phyloP scores from a whole-genome alignment of 805 yeast genomes.

The Blastobotrys muscicola region DNA sequence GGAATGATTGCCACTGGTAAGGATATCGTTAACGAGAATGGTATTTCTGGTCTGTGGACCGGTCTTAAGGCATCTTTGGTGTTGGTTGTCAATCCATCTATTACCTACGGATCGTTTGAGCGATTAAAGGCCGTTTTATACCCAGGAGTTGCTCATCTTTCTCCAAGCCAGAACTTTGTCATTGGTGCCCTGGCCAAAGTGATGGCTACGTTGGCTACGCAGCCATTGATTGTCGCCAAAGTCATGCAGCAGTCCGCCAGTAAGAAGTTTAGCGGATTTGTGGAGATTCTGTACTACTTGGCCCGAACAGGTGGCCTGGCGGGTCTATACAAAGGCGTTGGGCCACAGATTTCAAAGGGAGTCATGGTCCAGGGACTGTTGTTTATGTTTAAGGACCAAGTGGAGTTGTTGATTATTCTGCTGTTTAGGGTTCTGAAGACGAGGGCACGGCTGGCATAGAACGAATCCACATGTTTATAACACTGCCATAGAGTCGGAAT shows the following conservation, averaged over 20 bases:
- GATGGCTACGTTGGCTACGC: constrained; percentile 70
- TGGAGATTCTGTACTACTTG: constrained; percentile 51
- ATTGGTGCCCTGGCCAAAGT: constrained; percentile 76
- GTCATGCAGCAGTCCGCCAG: constrained; percentile 57
- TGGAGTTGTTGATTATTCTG: constrained; percentile 25
- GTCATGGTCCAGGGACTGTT: constrained; percentile 76
- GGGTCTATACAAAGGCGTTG: constrained; percentile 70
- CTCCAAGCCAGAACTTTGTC: constrained; percentile 55
- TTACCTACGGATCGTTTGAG: constrained; percentile 75
- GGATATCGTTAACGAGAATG: constrained; percentile 53
- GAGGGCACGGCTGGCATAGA: constrained; percentile 5
- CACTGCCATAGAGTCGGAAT: too few relatives aligned
- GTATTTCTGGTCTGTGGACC: constrained; percentile 66
- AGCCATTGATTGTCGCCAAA: constrained; percentile 78
- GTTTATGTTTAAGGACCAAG: constrained; percentile 72
- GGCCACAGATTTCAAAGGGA: constrained; percentile 74
- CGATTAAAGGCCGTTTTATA: constrained; percentile 48
- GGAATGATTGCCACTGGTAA: constrained; percentile 35
- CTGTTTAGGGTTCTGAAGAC: constrained; percentile 16
- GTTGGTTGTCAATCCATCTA: constrained; percentile 73
- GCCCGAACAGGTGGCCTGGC: constrained; percentile 52
- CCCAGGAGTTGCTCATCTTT: constrained; percentile 33
- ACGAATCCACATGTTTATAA: too few relatives aligned
- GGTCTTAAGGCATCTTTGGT: constrained; percentile 75
- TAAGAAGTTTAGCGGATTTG: constrained; percentile 44